Percentiles rank a stretch among this genome's conserved stretches.
Conservation (phyloP, 768 basidiomycete species). For the Trametes coccinea region DNA sequence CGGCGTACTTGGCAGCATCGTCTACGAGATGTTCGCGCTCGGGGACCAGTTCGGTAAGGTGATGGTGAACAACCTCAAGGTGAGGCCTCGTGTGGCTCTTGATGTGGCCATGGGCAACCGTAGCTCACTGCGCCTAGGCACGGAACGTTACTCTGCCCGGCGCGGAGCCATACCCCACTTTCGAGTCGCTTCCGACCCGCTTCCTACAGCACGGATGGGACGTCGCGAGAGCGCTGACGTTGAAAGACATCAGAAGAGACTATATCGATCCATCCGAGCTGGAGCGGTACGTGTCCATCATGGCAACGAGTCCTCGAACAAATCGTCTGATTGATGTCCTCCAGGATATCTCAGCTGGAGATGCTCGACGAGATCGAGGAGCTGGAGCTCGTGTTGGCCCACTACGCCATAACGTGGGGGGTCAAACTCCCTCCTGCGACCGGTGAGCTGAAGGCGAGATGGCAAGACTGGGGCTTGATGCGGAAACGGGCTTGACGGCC, state of each 20-base stretch:
- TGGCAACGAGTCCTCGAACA: neutral
- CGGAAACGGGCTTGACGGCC: neutral
- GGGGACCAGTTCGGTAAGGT: slow-evolving; percentile 89
- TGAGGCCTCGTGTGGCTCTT: slow-evolving; percentile 30
- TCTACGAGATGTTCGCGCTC: slow-evolving; percentile 95
- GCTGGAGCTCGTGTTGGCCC: slow-evolving; percentile 82
- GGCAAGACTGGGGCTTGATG: slow-evolving; percentile 23
- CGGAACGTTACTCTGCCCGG: slow-evolving; percentile 78
- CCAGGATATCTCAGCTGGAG: slow-evolving; percentile 77
- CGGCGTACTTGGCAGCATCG: slow-evolving; percentile 52
- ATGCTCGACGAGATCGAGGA: slow-evolving; percentile 95
- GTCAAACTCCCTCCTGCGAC: slow-evolving; percentile 19
- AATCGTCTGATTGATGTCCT: no score
- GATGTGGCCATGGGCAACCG: no score
- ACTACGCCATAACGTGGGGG: slow-evolving; percentile 90
- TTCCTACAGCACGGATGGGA: slow-evolving; percentile 62
- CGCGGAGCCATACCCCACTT: slow-evolving; percentile 57
- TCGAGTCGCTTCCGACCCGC: slow-evolving; percentile 56
- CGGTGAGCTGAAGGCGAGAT: slow-evolving; percentile 8
- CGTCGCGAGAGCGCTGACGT: slow-evolving; percentile 54
- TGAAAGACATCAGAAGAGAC: slow-evolving; percentile 65
- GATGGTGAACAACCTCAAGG: slow-evolving; percentile 87
- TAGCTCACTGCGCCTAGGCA: slow-evolving; percentile 41
- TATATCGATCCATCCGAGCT: slow-evolving; percentile 53
- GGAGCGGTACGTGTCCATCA: slow-evolving; percentile 48